A percentile compares a stretch with the other conserved stretches of the same genome.
These are phyloP conservation scores for Rickenella mellea DNA, from an alignment of 768 basidiomycete genomes.

Conservation along the genomic window DNA sequence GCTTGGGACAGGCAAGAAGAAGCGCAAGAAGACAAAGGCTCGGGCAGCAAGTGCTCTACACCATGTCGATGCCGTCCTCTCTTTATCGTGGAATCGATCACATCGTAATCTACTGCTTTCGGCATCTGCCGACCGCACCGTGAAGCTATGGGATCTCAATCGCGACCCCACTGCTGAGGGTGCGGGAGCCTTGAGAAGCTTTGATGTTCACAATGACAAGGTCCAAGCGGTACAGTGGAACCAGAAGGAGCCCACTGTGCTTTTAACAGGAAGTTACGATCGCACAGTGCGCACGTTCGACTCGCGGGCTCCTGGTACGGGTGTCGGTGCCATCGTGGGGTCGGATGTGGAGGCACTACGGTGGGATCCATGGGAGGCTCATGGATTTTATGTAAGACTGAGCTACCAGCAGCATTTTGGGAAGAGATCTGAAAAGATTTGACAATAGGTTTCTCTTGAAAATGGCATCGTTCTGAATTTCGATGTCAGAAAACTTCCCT, in stretches of 20 bases:
- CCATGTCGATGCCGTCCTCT: conserved; percentile 92
- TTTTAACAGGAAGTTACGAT: conserved; percentile 92
- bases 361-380: conserved; percentile 94
- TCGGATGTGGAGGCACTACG: conserved; percentile 89
- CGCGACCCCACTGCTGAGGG: conserved; percentile 47
- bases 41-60: conserved; percentile 51
- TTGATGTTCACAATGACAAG: conserved; percentile 83
- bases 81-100: conserved; percentile 83
- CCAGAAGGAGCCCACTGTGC: conserved; percentile 72
- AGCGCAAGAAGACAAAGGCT: conserved; percentile 77
- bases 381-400: conserved; percentile 71
- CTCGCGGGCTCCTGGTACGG: conserved; percentile 69
- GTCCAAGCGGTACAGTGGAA: conserved; percentile 98
- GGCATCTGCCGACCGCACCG: conserved; percentile 88
- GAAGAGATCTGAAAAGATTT: neutral
- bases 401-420: neutral
- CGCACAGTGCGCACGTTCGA: conserved; percentile 94
- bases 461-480: conserved; percentile 91
- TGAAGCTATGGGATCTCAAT: conserved; percentile 95
- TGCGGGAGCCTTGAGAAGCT: conserved; percentile 71
- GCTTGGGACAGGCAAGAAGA: conserved; percentile 93
- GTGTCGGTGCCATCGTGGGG: conserved; percentile 78
- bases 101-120: conserved; percentile 90
- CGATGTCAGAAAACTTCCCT: conserved; percentile 77
- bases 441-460: conserved; percentile 76